Evolutionary conservation across 441 rosid genomes (phyloP).

Genomic region (Pelargonium australe): DNA sequence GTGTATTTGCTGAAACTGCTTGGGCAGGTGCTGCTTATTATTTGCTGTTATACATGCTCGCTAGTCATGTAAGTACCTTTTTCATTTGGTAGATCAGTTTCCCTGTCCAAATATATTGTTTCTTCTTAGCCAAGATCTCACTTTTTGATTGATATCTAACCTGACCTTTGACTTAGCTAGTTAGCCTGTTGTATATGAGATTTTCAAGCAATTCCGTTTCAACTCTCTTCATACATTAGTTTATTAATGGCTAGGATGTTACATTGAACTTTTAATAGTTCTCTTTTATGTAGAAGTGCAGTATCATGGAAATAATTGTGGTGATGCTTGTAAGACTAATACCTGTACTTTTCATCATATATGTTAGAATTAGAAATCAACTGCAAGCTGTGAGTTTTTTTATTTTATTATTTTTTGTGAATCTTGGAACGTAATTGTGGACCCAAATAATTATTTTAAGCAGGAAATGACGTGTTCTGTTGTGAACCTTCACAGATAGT

Average conservation of each 20-base stretch:
- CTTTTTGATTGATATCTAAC: slow-evolving; percentile 6
- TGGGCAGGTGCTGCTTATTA: slow-evolving; percentile 99
- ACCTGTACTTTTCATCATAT: neutral
- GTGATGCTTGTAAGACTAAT: neutral
- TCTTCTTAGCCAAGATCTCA: slow-evolving; percentile 6
- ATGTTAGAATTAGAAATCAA: neutral
- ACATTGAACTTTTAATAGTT: neutral
- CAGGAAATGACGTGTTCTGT: slow-evolving; percentile 13
- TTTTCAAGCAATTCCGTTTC: neutral
- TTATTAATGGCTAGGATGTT: neutral
- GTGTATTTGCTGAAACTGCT: slow-evolving; percentile 93
- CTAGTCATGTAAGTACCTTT: slow-evolving; percentile 81
- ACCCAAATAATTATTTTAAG: neutral
- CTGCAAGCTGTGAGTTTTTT: neutral
- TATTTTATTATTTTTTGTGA: neutral
- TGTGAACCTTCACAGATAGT: slow-evolving; percentile 53
- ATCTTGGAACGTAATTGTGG: neutral
- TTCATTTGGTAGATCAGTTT: slow-evolving; percentile 10
- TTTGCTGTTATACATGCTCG: slow-evolving; percentile 88
- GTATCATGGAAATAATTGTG: neutral
- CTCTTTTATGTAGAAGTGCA: neutral
- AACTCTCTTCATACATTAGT: neutral
- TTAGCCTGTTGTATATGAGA: neutral
- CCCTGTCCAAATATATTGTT: neutral
- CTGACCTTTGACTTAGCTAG: slow-evolving; percentile 1